These are phyloP conservation scores for Candida gorgasii DNA, from an alignment of 805 yeast species.

Conservation along the genomic window DNA sequence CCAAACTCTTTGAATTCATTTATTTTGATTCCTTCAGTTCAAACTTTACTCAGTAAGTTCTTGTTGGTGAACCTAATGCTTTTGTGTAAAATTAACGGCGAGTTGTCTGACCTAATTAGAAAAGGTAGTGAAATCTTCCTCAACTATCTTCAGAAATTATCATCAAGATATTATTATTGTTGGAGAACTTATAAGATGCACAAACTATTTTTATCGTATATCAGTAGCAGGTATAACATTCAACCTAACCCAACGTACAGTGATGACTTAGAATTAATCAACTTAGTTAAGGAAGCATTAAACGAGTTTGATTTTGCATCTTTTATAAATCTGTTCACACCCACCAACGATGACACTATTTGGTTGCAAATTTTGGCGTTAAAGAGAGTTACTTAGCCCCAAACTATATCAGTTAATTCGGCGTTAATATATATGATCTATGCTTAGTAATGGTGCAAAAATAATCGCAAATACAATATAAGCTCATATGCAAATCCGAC, in stretches of 20 bases:
- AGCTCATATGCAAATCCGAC: too few species aligned
- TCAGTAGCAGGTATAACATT: not conserved
- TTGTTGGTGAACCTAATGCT: constrained; percentile 25
- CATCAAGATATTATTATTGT: constrained; percentile 8
- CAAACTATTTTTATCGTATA: constrained; percentile 1
- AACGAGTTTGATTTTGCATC: constrained; percentile 9
- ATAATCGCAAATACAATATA: too few species aligned
- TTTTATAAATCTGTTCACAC: constrained; percentile 3
- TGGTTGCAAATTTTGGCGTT: constrained; percentile 11
- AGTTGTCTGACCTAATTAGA: not conserved
- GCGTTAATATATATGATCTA: too few species aligned
- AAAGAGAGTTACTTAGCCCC: constrained; percentile 3
- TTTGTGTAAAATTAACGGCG: constrained; percentile 10
- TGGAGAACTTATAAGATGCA: constrained; percentile 14
- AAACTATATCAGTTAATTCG: too few species aligned
- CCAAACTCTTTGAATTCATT: constrained; percentile 2
- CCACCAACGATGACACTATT: constrained; percentile 5
- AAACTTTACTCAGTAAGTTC: constrained; percentile 39
- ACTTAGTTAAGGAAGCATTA: not conserved
- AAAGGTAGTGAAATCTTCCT: constrained; percentile 4
- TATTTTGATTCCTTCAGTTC: constrained; percentile 24
- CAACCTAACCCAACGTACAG: not conserved
- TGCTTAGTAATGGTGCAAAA: too few species aligned
- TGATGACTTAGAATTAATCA: not conserved
- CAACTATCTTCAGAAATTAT: constrained; percentile 3